Conservation (phyloP, 2,329 filamentous ascomycete genomes). For the Pseudogymnoascus sp. region DNA sequence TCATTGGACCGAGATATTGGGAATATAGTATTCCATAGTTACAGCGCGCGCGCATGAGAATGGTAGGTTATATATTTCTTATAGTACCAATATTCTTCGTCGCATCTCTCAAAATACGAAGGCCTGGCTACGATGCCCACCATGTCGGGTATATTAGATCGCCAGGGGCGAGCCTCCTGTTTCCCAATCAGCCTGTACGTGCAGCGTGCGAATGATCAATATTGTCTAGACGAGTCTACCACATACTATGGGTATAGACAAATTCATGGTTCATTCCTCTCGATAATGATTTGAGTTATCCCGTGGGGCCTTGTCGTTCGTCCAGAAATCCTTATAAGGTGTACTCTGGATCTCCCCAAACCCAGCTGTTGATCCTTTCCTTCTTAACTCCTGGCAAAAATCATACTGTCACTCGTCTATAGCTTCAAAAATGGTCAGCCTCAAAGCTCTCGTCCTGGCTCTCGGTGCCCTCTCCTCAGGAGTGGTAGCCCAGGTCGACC, state of each 20-base stretch:
- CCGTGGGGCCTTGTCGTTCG: background rate
- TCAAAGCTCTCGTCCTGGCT: background rate
- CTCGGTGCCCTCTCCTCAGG: background rate
- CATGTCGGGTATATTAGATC: background rate
- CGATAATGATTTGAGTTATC: background rate
- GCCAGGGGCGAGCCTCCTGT: background rate
- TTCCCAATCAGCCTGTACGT: constrained; percentile 1
- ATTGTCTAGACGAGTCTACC: background rate
- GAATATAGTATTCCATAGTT: constrained; percentile 6
- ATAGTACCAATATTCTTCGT: constrained; percentile 1
- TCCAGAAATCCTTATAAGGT: background rate
- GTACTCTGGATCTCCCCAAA: background rate
- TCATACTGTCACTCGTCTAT: background rate
- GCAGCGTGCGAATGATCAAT: background rate
- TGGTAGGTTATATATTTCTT: constrained; percentile 2
- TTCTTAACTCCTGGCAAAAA: background rate
- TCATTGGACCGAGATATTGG: constrained; percentile 7
- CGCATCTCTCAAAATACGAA: background rate
- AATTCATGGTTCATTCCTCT: background rate
- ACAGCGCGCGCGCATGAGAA: background rate
- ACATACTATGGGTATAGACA: background rate
- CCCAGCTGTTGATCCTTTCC: background rate
- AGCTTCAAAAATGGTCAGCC: constrained; percentile 8
- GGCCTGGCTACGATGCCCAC: background rate
- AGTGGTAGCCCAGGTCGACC: background rate